Base-by-base conservation (phyloP, 768 basidiomycete genomes). In the Boletus tomentosulus region DNA sequence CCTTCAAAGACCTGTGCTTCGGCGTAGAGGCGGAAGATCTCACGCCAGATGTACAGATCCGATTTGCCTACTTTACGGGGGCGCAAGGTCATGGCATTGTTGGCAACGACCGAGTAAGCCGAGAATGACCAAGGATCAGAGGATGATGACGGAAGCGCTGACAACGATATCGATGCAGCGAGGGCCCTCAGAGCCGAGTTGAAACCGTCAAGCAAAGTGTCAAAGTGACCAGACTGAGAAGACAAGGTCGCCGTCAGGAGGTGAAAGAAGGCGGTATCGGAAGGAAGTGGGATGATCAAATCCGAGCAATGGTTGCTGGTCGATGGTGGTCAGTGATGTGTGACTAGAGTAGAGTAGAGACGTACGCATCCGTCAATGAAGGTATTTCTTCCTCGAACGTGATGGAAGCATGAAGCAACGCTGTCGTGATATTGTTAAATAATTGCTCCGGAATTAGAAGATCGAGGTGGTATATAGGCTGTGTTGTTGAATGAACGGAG, bases 1-100 rank as follows among this genome's bases (percentile, higher is more conserved):
- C 80, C 81, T 66, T 95, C 92, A 61, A 96, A 97, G 1, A 97
- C 81, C 61, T 94, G 87, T 0, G 83, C 76, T 60, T 96, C 92
- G 46, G 87, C 76, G 68, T 96, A 97, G 3, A 95, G 71, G 54
- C 85, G 84, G 64, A 98, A 96, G 28, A 97, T 86, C 70, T 92
- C 85, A 24, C 95, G 76, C 95, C 95, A 97, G 6, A 83, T 78
- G 65, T 90, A 92, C 8, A 98, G 70, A 60, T 98, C 94, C 11
- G 71, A 54, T 65, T 71, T 56, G 39, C 70, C 51, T 58, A 70
- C 60, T 16, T 43, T 24, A 59, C 60, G 1, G 75, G 78, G 65
- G 80, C 78, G 8, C 75, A 74, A 12, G 74, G 74, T 53, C 22
- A 27, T 42, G 3, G 50, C 50, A 33, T 69, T 69, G 33, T 28